Evolutionary conservation across 2,329 filamentous ascomycete genomes (phyloP).

Genomic region (Tolypocladium pustulatum): DNA sequence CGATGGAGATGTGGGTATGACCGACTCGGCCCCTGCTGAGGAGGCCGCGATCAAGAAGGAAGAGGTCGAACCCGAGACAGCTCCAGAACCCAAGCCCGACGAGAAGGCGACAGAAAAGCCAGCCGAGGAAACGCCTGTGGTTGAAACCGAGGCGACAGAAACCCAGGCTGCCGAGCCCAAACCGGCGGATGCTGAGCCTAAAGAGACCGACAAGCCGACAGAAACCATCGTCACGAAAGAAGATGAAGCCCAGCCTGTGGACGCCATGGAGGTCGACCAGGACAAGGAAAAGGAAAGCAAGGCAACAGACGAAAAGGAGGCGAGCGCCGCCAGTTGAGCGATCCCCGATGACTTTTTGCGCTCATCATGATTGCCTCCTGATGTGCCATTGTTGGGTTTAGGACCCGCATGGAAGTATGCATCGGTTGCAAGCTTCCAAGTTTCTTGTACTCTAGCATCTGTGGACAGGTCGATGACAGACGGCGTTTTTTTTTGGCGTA

Average conservation of each 20-base stretch:
- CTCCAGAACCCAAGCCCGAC: slow-evolving; percentile 19
- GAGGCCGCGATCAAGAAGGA: slow-evolving; percentile 28
- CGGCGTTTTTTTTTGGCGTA: slow-evolving; percentile 10
- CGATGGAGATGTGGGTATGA: slow-evolving; percentile 44
- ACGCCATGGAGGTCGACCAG: slow-evolving; percentile 24
- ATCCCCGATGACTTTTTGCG: not conserved
- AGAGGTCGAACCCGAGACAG: slow-evolving; percentile 22
- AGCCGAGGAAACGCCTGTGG: slow-evolving; percentile 3
- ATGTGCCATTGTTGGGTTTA: not conserved
- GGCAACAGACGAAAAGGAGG: slow-evolving; percentile 13
- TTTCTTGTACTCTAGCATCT: slow-evolving; percentile 1
- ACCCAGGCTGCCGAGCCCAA: slow-evolving; percentile 9
- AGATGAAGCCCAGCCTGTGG: slow-evolving; percentile 5
- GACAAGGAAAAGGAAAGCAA: slow-evolving; percentile 16
- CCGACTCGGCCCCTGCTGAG: slow-evolving; percentile 21
- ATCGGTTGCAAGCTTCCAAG: not conserved
- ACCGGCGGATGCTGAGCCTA: slow-evolving; percentile 8
- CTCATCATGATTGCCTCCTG: not conserved
- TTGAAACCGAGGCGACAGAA: slow-evolving; percentile 2
- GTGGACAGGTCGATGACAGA: slow-evolving; percentile 1
- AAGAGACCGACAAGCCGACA: slow-evolving; percentile 13
- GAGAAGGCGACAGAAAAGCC: slow-evolving; percentile 17
- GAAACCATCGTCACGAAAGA: slow-evolving; percentile 9
- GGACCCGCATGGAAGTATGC: not conserved
- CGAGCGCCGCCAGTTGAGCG: slow-evolving; percentile 6